These are phyloP conservation scores for Raffaelea albimanens DNA, from an alignment of 2,329 filamentous ascomycete genomes.

Conservation along the genomic window DNA sequence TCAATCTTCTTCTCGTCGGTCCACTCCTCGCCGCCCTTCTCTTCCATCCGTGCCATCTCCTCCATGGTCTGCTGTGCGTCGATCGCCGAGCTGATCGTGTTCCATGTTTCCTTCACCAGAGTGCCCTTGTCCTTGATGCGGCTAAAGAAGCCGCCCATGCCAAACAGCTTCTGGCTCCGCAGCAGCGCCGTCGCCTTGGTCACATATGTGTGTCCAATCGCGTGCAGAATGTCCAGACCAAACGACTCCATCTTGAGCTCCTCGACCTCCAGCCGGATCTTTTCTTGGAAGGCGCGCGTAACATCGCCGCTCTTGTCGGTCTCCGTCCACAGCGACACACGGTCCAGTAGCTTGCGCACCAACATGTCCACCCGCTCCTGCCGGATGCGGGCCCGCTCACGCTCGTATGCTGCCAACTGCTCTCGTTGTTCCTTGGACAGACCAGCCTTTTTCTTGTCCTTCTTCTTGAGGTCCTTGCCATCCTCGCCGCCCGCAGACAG, in stretches of 20 bases:
- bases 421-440: slow-evolving; percentile 89
- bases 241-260: slow-evolving; percentile 99
- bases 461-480: slow-evolving; percentile 58
- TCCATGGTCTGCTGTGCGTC: slow-evolving; percentile 98
- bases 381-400: slow-evolving; percentile 72
- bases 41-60: slow-evolving; percentile 94
- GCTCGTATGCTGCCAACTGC: slow-evolving; percentile 78
- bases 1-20: slow-evolving; percentile 95
- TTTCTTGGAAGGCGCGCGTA: slow-evolving; percentile 82
- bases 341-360: slow-evolving; percentile 75
- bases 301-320: slow-evolving; percentile 83
- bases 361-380: slow-evolving; percentile 81
- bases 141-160: slow-evolving; percentile 90
- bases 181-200: slow-evolving; percentile 80
- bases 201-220: slow-evolving; percentile 84
- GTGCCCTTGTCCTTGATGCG: slow-evolving; percentile 94
- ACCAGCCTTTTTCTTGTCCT: slow-evolving; percentile 57
- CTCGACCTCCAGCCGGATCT: slow-evolving; percentile 90
- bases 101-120: slow-evolving; percentile 97
- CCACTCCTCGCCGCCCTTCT: slow-evolving; percentile 93
- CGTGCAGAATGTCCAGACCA: slow-evolving; percentile 89
- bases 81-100: slow-evolving; percentile 90
- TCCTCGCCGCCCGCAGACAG: slow-evolving; percentile 64
- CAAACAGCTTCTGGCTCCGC: slow-evolving; percentile 93
- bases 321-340: slow-evolving; percentile 92